Evolutionary conservation across 177 flowering plant genomes (phyloP), one percentile per base, ranked within the genome.

Genomic region (Vitis hybrid): DNA sequence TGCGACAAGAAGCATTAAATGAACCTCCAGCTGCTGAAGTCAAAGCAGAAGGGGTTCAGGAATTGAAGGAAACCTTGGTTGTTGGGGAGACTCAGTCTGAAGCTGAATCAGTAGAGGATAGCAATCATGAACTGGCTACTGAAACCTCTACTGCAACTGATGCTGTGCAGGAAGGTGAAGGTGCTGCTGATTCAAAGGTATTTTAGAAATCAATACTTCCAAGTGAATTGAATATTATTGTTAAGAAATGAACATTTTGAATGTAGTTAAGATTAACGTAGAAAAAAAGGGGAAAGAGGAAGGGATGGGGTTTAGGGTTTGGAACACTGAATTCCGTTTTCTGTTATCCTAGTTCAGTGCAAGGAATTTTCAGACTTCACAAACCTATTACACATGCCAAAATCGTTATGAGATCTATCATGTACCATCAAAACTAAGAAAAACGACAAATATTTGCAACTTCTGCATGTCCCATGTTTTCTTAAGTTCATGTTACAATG

Each of bases 1-100:
- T 93, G 18, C 81, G 98, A 63, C 80, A 87, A 82, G 88, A 84
- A 71, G 84, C 71, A 69, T 40, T 72, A 52, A 77, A 60, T 68
- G 91, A 78, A 62, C 68, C 86, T 66, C 65, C 70, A 64, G 76
- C 46, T 74, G 77, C 67, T 63, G 76, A 55, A 67, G 74, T 71
- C 11, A 30, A 66, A 59, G 78, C 58, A 18, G 69, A 66, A 69
- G 24, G 57, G 67, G 70, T 30, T 55, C 72, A 67, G 71, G 74
- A 56, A 16, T 66, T 69, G 14, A 67, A 35, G 73, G 80, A 75
- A 72, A 64, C 57, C 15, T 65, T 64, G 15, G 65, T 56, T 67
- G 83, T 71, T 46, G 81, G 59, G 58, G 75, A 76, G 52, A 56
- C 61, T 49, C 67, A 60, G 49, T 56, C 14, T 19, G 76, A 11